These are phyloP conservation scores for Sonneratia caseolaris DNA, from an alignment of 345 rosid species.

Conservation along the genomic window DNA sequence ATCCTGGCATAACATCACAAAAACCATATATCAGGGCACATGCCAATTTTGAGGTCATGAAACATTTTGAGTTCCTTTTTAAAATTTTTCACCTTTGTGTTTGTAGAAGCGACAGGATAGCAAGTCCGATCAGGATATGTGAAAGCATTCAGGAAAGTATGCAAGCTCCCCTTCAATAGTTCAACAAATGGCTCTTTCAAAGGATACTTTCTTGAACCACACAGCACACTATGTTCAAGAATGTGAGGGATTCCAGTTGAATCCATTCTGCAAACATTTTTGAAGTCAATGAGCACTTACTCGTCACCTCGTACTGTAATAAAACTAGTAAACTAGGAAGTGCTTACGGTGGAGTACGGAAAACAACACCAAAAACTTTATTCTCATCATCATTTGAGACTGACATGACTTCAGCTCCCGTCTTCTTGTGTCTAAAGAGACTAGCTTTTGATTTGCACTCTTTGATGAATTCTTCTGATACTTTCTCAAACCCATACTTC, in stretches of 20 bases:
- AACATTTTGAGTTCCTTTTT: not conserved
- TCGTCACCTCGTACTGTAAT: not conserved
- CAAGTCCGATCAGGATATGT: conserved; percentile 98
- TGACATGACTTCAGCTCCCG: conserved; percentile 87
- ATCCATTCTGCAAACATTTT: conserved; percentile 57
- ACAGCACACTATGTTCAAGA: conserved; percentile 88
- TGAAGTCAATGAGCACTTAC: not conserved
- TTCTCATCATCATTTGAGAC: conserved; percentile 86
- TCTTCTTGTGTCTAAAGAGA: conserved; percentile 81
- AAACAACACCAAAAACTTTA: conserved; percentile 75
- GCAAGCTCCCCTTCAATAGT: conserved; percentile 81
- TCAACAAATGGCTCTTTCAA: conserved; percentile 98
- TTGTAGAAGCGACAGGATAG: conserved; percentile 96
- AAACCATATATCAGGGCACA: conserved; percentile 3
- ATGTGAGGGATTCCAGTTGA: conserved; percentile 98
- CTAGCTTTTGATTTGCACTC: conserved; percentile 87
- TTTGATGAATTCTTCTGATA: conserved; percentile 70
- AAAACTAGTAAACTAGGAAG: not conserved
- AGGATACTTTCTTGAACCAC: conserved; percentile 95
- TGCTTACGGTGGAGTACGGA: conserved; percentile 91
- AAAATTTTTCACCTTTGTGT: conserved; percentile 48
- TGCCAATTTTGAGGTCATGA: not conserved
- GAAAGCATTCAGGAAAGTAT: conserved; percentile 90
- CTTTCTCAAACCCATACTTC: conserved; percentile 78
- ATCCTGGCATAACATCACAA: conserved; percentile 40